Evolutionary conservation across 805 yeast genomes (phyloP).

Genomic region (Hanseniaspora nectarophila): DNA sequence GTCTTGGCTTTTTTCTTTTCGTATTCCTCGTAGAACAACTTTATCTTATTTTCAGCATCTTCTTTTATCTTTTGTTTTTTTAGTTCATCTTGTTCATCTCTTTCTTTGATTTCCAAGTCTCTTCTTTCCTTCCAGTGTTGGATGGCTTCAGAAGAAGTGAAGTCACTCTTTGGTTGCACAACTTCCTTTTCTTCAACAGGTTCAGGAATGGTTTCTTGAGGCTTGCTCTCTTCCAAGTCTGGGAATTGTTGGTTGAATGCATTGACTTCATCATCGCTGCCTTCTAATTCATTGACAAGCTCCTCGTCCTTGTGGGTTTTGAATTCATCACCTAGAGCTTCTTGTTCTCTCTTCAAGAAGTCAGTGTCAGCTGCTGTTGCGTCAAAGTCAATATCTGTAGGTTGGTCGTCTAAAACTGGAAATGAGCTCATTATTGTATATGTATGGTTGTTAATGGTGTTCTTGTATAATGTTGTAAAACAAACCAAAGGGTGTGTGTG

Average conservation of each 20-base stretch:
- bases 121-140: conserved; percentile 75
- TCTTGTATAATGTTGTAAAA: neutral
- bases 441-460: neutral
- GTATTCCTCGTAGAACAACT: conserved; percentile 85
- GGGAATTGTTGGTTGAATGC: conserved; percentile 59
- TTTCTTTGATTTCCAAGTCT: conserved; percentile 61
- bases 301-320: conserved; percentile 51
- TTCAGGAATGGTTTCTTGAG: conserved; percentile 6
- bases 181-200: conserved; percentile 34
- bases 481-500: neutral
- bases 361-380: conserved; percentile 35
- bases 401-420: conserved; percentile 49
- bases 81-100: conserved; percentile 59
- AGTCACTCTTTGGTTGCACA: conserved; percentile 14
- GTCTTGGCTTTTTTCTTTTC: conserved; percentile 68
- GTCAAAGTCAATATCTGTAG: conserved; percentile 15
- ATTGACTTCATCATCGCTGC: conserved; percentile 33
- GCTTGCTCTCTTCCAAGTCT: conserved; percentile 24
- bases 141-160: conserved; percentile 44
- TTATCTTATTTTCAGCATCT: conserved; percentile 72
- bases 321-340: conserved; percentile 59
- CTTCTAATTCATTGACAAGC: conserved; percentile 32
- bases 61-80: conserved; percentile 56
- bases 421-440: conserved; percentile 59
- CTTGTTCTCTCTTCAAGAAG: conserved; percentile 58